phyloP scores from a whole-genome alignment of 192 early-diverging fungal genomes.

The Backusella morwellensis region DNA sequence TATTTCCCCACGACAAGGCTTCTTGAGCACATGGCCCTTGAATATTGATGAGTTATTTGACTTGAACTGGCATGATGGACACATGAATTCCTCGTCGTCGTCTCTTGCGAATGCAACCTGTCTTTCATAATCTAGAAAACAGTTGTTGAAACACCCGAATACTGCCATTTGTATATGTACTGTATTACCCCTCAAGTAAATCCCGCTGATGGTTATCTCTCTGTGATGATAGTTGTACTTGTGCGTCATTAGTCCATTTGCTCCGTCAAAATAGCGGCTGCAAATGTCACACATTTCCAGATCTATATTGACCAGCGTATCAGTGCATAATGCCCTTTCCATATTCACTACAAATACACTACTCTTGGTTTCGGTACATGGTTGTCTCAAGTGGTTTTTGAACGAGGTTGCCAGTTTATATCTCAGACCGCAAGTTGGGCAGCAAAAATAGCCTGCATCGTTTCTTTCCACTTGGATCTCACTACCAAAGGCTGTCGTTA shows the following conservation, averaged over 20 bases:
- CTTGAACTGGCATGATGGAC: background rate
- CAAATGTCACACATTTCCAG: background rate
- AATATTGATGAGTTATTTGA: background rate
- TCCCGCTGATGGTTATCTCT: background rate
- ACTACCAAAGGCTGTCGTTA: background rate
- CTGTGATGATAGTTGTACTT: background rate
- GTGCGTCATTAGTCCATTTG: background rate
- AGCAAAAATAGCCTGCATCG: background rate
- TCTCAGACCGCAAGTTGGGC: background rate
- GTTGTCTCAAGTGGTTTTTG: background rate
- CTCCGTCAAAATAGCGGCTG: background rate
- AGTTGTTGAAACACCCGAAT: background rate
- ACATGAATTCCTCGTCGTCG: background rate
- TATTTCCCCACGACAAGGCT: background rate
- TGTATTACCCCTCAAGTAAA: background rate
- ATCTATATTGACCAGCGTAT: background rate
- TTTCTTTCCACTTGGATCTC: background rate
- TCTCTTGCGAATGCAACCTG: background rate
- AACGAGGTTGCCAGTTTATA: background rate
- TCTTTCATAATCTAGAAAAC: background rate
- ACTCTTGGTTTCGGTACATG: background rate
- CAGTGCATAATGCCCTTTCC: background rate
- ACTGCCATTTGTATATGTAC: background rate
- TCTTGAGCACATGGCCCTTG: background rate
- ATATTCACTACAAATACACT: background rate